A percentile compares a stretch with the other conserved stretches of the same genome.
These are phyloP conservation scores for Fragaria iinumae DNA, from an alignment of 306 rosid species.

Conservation along the genomic window DNA sequence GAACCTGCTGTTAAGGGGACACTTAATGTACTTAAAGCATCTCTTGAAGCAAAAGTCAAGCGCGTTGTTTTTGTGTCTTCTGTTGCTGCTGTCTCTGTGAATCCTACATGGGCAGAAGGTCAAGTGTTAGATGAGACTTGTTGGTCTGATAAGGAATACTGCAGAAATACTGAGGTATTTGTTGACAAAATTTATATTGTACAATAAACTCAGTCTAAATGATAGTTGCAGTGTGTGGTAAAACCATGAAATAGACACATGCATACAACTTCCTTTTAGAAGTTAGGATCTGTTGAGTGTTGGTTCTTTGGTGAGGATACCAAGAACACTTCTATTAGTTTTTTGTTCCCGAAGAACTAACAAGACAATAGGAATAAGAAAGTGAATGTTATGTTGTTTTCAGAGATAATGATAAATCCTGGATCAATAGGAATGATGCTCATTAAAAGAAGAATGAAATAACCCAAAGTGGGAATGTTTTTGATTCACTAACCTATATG, in stretches of 20 bases:
- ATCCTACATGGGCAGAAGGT: conserved; percentile 38
- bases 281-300: neutral
- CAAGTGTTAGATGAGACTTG: conserved; percentile 40
- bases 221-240: neutral
- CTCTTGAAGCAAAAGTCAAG: conserved; percentile 37
- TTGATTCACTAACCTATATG: neutral
- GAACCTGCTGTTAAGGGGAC: conserved; percentile 78
- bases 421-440: neutral
- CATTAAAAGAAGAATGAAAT: neutral
- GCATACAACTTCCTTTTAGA: neutral
- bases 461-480: neutral
- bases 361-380: neutral
- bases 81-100: conserved; percentile 22
- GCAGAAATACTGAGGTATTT: conserved; percentile 35
- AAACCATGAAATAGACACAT: neutral
- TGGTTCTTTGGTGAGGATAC: neutral
- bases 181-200: conserved; percentile 5
- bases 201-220: neutral
- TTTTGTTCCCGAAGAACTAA: neutral
- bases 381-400: neutral
- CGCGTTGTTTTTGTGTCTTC: conserved; percentile 44
- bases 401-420: neutral
- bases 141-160: conserved; percentile 50
- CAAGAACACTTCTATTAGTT: neutral
- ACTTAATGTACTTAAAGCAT: conserved; percentile 42